Conservation (phyloP, 345 rosid species). For the Cardiospermum halicacabum region DNA sequence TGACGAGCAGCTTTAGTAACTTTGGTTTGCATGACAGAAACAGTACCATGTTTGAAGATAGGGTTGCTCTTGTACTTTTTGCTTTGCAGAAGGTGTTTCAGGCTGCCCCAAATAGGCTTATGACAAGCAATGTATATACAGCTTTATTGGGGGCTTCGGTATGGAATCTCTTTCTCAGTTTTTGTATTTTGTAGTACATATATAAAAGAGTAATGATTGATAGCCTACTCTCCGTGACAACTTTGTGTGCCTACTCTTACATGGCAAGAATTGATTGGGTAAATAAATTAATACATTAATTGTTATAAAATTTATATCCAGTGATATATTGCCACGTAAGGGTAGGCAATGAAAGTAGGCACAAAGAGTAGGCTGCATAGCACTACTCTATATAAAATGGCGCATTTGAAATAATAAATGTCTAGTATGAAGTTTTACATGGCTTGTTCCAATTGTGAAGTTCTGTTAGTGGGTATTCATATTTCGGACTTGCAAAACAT, state of each 20-base stretch:
- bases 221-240: too few relatives aligned
- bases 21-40: constrained; percentile 66
- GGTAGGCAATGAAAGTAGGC: too few relatives aligned
- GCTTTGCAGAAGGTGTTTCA: constrained; percentile 91
- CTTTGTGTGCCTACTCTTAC: too few relatives aligned
- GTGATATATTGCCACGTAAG: too few relatives aligned
- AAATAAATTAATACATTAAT: too few relatives aligned
- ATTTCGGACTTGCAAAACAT: not conserved
- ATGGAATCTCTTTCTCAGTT: constrained; percentile 22
- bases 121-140: constrained; percentile 78
- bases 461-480: not conserved
- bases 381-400: too few relatives aligned
- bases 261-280: too few relatives aligned
- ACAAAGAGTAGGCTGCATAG: too few relatives aligned
- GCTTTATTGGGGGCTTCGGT: constrained; percentile 98
- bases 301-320: too few relatives aligned
- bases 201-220: too few relatives aligned
- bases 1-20: constrained; percentile 54
- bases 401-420: not conserved
- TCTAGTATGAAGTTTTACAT: not conserved
- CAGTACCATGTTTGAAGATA: constrained; percentile 92
- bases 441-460: not conserved
- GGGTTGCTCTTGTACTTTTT: constrained; percentile 84
- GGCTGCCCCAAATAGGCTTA: constrained; percentile 87
- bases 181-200: not conserved